Percentiles rank a stretch among this genome's conserved stretches.
Conservation (phyloP, 2,329 filamentous ascomycete genomes). For the Trichoderma harzianum region DNA sequence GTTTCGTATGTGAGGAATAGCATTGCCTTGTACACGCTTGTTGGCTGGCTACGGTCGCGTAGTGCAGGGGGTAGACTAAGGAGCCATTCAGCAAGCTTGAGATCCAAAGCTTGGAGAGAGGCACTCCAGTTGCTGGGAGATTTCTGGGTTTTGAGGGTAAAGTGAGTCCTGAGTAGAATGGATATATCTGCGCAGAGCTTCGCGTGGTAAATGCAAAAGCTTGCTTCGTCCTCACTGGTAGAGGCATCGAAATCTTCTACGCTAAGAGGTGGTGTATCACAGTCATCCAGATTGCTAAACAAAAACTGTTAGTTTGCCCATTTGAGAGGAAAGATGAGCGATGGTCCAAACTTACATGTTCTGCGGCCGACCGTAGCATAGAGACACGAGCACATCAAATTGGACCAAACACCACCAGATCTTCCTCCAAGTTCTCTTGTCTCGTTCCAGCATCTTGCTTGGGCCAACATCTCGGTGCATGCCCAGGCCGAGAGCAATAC, state of each 20-base stretch:
- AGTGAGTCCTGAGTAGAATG: not conserved
- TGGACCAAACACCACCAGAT: constrained; percentile 21
- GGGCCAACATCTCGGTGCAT: constrained; percentile 37
- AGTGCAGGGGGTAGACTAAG: not conserved
- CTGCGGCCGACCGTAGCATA: constrained; percentile 16
- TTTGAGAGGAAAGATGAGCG: not conserved
- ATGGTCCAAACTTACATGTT: not conserved
- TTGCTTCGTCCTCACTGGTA: not conserved
- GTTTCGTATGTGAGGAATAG: not conserved
- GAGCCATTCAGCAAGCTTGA: not conserved
- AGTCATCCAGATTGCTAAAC: not conserved
- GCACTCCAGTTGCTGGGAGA: not conserved
- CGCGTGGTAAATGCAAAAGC: not conserved
- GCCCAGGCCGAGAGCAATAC: constrained; percentile 30
- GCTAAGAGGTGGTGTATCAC: not conserved
- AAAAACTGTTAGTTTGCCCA: not conserved
- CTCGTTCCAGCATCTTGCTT: not conserved
- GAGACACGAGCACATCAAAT: constrained; percentile 17
- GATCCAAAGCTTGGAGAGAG: not conserved
- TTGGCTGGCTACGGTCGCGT: not conserved
- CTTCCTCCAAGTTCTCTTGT: constrained; percentile 14
- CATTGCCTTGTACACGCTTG: not conserved
- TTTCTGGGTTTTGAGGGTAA: not conserved
- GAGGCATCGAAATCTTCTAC: not conserved
- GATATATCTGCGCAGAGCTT: not conserved